These are phyloP conservation scores for Candida ortonii DNA, from an alignment of 805 yeast genomes.

Conservation along the genomic window DNA sequence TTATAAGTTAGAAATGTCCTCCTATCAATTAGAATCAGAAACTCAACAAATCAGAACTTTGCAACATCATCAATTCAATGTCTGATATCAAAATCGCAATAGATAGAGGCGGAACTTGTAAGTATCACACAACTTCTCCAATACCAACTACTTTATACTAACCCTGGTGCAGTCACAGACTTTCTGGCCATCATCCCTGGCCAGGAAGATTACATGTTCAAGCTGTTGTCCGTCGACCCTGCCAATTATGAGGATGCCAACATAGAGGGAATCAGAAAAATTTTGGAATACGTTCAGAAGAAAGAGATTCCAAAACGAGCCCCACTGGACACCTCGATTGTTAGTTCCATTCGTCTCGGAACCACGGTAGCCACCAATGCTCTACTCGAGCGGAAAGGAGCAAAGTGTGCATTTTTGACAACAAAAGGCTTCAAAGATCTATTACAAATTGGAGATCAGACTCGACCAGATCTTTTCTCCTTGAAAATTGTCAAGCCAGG, in stretches of 20 bases:
- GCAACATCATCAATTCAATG: background rate
- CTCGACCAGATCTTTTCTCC: constrained; percentile 24
- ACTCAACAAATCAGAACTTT: background rate
- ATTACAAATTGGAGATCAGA: constrained; percentile 31
- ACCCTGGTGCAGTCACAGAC: constrained; percentile 34
- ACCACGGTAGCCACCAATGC: constrained; percentile 27
- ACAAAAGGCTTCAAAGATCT: constrained; percentile 31
- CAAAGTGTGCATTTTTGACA: constrained; percentile 20
- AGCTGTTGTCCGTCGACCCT: constrained; percentile 24
- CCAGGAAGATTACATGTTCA: constrained; percentile 35
- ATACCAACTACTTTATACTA: background rate
- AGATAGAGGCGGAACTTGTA: constrained; percentile 15
- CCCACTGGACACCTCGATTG: constrained; percentile 13
- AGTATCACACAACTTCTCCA: constrained; percentile 1
- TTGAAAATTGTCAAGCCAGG: constrained; percentile 17
- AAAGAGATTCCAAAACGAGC: constrained; percentile 13
- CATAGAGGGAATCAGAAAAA: constrained; percentile 23
- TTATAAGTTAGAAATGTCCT: too few relatives aligned
- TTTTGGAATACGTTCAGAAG: constrained; percentile 14
- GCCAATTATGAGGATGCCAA: constrained; percentile 25
- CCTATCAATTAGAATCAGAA: background rate
- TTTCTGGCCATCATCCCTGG: constrained; percentile 43
- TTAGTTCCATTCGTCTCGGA: constrained; percentile 23
- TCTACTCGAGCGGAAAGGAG: constrained; percentile 20
- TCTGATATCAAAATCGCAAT: constrained; percentile 10